Base-by-base conservation (phyloP, 129 eudicot species). In the Flaveria brownii region DNA sequence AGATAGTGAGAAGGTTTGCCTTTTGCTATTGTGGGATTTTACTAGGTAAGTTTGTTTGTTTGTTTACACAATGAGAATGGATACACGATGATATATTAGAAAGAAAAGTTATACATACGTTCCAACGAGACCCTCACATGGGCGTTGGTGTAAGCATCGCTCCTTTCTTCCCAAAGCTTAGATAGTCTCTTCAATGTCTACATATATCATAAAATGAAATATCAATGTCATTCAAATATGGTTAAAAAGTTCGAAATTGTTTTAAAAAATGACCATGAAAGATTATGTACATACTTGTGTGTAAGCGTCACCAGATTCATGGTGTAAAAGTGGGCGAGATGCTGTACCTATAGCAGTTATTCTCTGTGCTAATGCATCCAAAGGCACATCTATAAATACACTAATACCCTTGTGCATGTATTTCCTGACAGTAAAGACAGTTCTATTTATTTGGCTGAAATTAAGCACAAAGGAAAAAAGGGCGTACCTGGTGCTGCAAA, bases 321-420 rank as follows among this genome's bases (percentile, higher is more conserved):
- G 83, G 81, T 91, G 87, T 78, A 95, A 84, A 51, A 95, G 88
- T 2, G 99, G 99, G n/a, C 99, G 97, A 74, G 97, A 89, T 45
- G 70, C 72, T 61, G 99, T 95, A 71, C 99, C 99, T 8, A 84
- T 83, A 7, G 88, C 85, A 54, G 96, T 74, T 77, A 95, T 82
- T 84, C 99, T 85, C 26, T 78, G 83, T 77, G 97, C 99, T 82
- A 95, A 86, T 74, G 97, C 93, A 67, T 91, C 96, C 76, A 95
- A 68, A 23, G 99, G 99, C 51, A 95, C 99, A 74, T 95, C 99
- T 79, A 95, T 74, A 92, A 92, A 91, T 55, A 89, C 85, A 61
- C 89, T 91, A 60, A 91, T 76, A 72, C 99, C 99, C 77, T 84
- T 87, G 33, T 75, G 82, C 97, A 95, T 95, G 78, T 95, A 85